A percentile compares a stretch with the other conserved stretches of the same genome.
phyloP scores from a whole-genome alignment of 805 yeast genomes.

The Saturnispora halmiae region DNA sequence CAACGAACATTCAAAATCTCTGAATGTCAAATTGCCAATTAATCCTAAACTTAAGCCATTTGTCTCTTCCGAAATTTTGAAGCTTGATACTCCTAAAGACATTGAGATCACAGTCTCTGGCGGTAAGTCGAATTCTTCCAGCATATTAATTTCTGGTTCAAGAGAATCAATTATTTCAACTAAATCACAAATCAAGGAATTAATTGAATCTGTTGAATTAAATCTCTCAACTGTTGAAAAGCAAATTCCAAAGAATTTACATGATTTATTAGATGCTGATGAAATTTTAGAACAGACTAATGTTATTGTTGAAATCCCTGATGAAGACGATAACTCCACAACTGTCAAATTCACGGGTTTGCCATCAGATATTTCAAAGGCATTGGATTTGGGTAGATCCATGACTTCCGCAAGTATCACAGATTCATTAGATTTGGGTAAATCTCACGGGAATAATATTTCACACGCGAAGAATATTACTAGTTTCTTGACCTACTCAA shows the following conservation, averaged over 20 bases:
- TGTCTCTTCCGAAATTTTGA: conserved; percentile 28
- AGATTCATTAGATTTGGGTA: conserved; percentile 71
- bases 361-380: conserved; percentile 42
- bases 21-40: conserved; percentile 43
- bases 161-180: conserved; percentile 54
- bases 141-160: conserved; percentile 56
- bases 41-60: conserved; percentile 37
- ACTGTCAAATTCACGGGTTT: conserved; percentile 59
- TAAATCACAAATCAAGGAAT: conserved; percentile 40
- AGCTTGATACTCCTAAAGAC: conserved; percentile 18
- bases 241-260: conserved; percentile 58
- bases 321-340: conserved; percentile 32
- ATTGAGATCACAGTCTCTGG: conserved; percentile 25
- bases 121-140: conserved; percentile 31
- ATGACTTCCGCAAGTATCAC: conserved; percentile 51
- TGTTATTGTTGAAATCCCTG: conserved; percentile 52
- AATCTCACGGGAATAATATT: conserved; percentile 76
- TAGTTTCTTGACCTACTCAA: conserved; percentile 49
- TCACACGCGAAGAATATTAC: conserved; percentile 71
- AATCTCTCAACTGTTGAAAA: conserved; percentile 46
- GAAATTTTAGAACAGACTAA: conserved; percentile 43
- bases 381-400: conserved; percentile 52
- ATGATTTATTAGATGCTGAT: conserved; percentile 54
- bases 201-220: conserved; percentile 36
- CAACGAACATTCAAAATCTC: conserved; percentile 57